Percentiles rank a stretch among this genome's conserved stretches.
Evolutionary conservation across 805 yeast genomes (phyloP).

Genomic region (Yamadazyma phyllophila): DNA sequence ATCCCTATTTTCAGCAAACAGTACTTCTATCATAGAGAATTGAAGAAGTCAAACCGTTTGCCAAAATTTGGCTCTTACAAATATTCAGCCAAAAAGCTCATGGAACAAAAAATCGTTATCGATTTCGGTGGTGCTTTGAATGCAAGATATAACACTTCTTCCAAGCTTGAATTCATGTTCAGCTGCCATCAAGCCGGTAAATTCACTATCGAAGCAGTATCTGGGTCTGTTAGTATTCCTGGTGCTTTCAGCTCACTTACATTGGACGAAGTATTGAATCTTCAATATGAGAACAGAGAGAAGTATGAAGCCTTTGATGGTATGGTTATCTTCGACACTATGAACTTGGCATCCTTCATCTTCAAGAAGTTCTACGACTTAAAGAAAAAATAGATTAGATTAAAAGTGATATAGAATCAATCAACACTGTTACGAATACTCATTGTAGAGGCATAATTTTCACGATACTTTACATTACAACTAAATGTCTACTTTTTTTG

Average conservation of each 20-base stretch:
- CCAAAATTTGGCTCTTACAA: constrained; percentile 77
- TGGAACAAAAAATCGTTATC: constrained; percentile 66
- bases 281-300: constrained; percentile 67
- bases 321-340: constrained; percentile 66
- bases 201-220: constrained; percentile 72
- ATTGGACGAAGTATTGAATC: constrained; percentile 66
- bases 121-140: constrained; percentile 55
- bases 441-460: not conserved
- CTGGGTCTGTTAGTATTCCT: constrained; percentile 65
- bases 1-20: constrained; percentile 66
- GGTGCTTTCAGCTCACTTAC: constrained; percentile 58
- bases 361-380: constrained; percentile 73
- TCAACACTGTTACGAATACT: not conserved
- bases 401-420: not conserved
- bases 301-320: constrained; percentile 61
- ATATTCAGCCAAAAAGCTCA: constrained; percentile 70
- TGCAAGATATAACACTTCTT: constrained; percentile 43
- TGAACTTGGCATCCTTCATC: constrained; percentile 63
- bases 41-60: constrained; percentile 61
- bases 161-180: constrained; percentile 71
- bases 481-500: constrained; percentile 27
- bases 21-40: constrained; percentile 69
- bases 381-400: constrained; percentile 21
- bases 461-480: not conserved
- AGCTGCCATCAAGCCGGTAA: constrained; percentile 71